These are phyloP conservation scores for Corrigiola litoralis DNA, from an alignment of 179 eudicot species.

Conservation along the genomic window DNA sequence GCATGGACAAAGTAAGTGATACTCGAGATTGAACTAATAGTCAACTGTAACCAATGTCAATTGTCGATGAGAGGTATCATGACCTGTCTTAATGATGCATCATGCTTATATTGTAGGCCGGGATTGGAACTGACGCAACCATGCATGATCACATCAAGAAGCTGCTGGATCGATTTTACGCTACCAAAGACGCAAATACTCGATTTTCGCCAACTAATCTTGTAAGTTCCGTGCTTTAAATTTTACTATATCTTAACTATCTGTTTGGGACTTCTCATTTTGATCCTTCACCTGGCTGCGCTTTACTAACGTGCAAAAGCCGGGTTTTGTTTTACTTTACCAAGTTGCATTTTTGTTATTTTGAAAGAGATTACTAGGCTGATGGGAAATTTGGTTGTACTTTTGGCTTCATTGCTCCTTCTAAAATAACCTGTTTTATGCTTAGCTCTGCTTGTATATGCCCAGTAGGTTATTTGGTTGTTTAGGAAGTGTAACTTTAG, in stretches of 20 bases:
- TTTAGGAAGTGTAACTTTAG: no score
- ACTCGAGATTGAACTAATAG: background rate
- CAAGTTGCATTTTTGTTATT: no score
- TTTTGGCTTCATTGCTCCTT: no score
- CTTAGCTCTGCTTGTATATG: no score
- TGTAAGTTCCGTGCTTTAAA: conserved; percentile 32
- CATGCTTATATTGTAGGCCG: conserved; percentile 45
- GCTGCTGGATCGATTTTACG: conserved; percentile 93
- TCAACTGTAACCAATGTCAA: no score
- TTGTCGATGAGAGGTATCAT: background rate
- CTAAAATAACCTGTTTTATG: no score
- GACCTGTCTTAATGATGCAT: background rate
- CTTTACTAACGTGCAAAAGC: background rate
- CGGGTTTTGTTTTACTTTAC: background rate
- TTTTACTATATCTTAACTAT: background rate
- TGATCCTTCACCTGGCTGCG: no score
- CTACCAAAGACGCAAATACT: conserved; percentile 75
- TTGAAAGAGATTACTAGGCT: no score
- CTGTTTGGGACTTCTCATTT: background rate
- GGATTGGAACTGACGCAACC: conserved; percentile 98
- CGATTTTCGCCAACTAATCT: conserved; percentile 94
- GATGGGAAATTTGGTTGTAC: no score
- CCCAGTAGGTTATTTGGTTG: no score
- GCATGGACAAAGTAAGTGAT: conserved; percentile 86
- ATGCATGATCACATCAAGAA: conserved; percentile 99